These are phyloP conservation scores for Hymenoscyphus fraxineus DNA, from an alignment of 2,329 filamentous ascomycete genomes.

Conservation along the genomic window DNA sequence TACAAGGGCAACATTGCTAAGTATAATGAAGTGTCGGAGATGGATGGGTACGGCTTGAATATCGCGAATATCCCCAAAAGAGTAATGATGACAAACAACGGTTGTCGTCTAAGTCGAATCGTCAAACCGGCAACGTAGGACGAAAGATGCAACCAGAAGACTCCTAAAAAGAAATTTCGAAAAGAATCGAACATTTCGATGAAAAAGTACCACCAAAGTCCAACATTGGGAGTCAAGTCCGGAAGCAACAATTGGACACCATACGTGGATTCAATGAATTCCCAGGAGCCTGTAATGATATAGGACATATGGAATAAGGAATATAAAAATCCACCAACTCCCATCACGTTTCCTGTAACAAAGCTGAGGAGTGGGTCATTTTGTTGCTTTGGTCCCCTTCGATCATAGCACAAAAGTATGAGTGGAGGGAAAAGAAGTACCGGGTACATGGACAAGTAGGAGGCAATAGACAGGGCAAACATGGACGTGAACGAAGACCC, in stretches of 20 bases:
- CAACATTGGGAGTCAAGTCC: constrained; percentile 90
- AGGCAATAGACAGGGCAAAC: constrained; percentile 79
- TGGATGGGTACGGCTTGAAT: constrained; percentile 95
- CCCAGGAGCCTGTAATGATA: constrained; percentile 75
- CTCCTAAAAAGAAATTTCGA: constrained; percentile 91
- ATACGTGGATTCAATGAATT: constrained; percentile 85
- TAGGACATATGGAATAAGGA: constrained; percentile 69
- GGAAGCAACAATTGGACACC: constrained; percentile 87
- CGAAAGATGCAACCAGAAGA: constrained; percentile 94
- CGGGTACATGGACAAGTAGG: constrained; percentile 91
- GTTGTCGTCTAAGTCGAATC: constrained; percentile 78
- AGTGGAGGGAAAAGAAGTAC: constrained; percentile 81
- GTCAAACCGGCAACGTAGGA: constrained; percentile 86
- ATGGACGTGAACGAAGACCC: constrained; percentile 73
- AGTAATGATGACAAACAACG: constrained; percentile 79
- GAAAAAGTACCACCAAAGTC: constrained; percentile 99
- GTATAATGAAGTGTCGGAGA: constrained; percentile 85
- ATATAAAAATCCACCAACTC: constrained; percentile 53
- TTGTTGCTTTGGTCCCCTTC: constrained; percentile 34
- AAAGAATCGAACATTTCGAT: constrained; percentile 99
- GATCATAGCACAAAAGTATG: constrained; percentile 75
- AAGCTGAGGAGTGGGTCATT: constrained; percentile 46
- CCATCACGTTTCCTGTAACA: constrained; percentile 47
- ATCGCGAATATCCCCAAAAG: constrained; percentile 86
- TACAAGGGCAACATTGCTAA: constrained; percentile 79